Evolutionary conservation across 169 alveolate genomes (phyloP).

Genomic region (Plasmodium reichenowi): DNA sequence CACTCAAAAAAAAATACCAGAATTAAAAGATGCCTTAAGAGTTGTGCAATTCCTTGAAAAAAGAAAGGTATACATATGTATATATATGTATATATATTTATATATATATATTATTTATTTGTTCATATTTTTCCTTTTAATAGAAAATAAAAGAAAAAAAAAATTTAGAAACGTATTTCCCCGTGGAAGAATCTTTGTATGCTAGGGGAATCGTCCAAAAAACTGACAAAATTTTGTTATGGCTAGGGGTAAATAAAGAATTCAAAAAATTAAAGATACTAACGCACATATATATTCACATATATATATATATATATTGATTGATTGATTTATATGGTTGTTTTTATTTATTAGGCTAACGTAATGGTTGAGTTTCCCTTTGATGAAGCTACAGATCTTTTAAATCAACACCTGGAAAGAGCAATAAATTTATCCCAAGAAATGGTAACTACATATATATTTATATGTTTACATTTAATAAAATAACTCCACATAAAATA

Average conservation of each 20-base stretch:
- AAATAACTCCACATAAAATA: too few relatives aligned
- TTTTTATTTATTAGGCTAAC: conserved; percentile 85
- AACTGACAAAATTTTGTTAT: conserved; percentile 86
- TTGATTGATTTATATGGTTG: background rate
- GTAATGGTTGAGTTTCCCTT: conserved; percentile 90
- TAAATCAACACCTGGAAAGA: conserved; percentile 83
- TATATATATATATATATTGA: too few relatives aligned
- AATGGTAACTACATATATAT: conserved; percentile 59
- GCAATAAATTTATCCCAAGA: conserved; percentile 80
- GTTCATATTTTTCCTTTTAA: conserved; percentile 5
- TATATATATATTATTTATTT: conserved; percentile 1
- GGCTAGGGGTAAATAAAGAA: conserved; percentile 88
- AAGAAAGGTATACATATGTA: conserved; percentile 55
- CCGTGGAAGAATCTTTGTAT: conserved; percentile 88
- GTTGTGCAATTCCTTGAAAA: conserved; percentile 53
- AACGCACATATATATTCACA: background rate
- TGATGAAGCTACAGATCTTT: conserved; percentile 89
- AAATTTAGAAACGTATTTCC: conserved; percentile 75
- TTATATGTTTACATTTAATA: too few relatives aligned
- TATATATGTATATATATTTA: background rate
- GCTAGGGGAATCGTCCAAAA: conserved; percentile 88
- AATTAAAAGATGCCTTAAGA: conserved; percentile 83
- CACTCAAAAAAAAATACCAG: conserved; percentile 83
- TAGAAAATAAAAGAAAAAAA: conserved; percentile 49
- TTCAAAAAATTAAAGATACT: background rate